Evolutionary conservation across 164 flowering plant genomes (phyloP).

Genomic region (Aristolochia contorta): DNA sequence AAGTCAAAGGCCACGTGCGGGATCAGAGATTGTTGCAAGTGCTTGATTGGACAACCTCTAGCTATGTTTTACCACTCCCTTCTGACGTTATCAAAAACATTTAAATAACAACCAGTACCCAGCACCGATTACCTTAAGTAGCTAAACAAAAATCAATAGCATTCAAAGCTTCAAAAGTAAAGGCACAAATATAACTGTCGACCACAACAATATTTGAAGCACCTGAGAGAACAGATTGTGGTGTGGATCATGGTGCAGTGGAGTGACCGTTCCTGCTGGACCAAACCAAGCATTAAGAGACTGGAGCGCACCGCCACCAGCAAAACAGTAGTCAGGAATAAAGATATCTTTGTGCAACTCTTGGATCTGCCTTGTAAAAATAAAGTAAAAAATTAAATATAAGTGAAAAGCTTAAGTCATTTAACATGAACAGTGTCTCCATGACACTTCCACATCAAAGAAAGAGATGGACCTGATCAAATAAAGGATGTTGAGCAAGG

Average conservation of each 20-base stretch:
- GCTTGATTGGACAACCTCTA: too few species aligned
- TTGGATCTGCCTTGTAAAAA: conserved; percentile 39
- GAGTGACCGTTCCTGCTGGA: conserved; percentile 94
- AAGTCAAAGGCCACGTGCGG: too few species aligned
- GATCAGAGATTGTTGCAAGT: too few species aligned
- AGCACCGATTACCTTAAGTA: too few species aligned
- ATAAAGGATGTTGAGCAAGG: conserved; percentile 95
- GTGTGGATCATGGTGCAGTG: conserved; percentile 98
- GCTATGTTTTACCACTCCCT: too few species aligned
- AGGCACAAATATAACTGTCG: not conserved
- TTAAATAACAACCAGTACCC: too few species aligned
- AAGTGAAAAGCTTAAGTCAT: not conserved
- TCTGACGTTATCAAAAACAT: too few species aligned
- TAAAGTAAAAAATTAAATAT: not conserved
- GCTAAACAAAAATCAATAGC: too few species aligned
- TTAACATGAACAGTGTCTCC: not conserved
- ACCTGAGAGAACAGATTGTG: conserved; percentile 99
- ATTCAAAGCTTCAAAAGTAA: not conserved
- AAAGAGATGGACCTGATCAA: conserved; percentile 63
- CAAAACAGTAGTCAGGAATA: conserved; percentile 85
- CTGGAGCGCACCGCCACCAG: conserved; percentile 84
- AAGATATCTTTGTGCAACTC: conserved; percentile 70
- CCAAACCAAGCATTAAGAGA: conserved; percentile 98
- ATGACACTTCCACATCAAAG: conserved; percentile 1
- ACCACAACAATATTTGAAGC: conserved; percentile 2